A percentile compares a stretch with the other conserved stretches of the same genome.
Evolutionary conservation across 768 basidiomycete species (phyloP).

Genomic region (Pleurotus sapidus): DNA sequence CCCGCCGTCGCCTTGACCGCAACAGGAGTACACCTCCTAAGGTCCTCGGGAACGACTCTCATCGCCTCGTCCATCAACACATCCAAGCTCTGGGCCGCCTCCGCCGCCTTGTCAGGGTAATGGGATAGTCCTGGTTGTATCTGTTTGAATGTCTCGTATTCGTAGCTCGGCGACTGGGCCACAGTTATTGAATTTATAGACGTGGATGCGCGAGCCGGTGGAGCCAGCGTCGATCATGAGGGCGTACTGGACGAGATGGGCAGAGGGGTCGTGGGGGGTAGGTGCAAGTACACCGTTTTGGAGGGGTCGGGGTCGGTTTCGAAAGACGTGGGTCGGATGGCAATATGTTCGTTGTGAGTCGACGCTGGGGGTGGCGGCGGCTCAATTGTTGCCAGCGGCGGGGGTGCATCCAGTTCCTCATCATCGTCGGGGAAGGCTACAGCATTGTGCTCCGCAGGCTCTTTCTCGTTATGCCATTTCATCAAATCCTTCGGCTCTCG

Average conservation of each 20-base stretch:
- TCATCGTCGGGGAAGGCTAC: background rate
- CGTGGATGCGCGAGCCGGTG: conserved; percentile 94
- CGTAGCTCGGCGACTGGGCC: conserved; percentile 68
- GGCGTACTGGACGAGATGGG: conserved; percentile 82
- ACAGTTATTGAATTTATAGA: conserved; percentile 98
- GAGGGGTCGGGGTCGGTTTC: conserved; percentile 73
- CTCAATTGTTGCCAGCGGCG: background rate
- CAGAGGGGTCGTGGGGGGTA: conserved; percentile 42
- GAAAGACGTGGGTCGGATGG: conserved; percentile 49
- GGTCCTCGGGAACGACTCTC: conserved; percentile 63
- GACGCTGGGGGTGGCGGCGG: background rate
- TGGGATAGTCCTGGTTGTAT: conserved; percentile 76
- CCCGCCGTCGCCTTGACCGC: conserved; percentile 94
- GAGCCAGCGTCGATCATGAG: conserved; percentile 99
- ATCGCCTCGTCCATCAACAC: conserved; percentile 78
- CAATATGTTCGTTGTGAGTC: conserved; percentile 9
- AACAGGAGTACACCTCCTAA: conserved; percentile 79
- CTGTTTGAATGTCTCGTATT: conserved; percentile 91
- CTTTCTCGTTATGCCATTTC: background rate
- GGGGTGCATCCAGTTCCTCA: background rate
- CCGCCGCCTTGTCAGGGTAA: conserved; percentile 54
- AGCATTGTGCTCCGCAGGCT: background rate
- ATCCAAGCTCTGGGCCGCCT: conserved; percentile 79
- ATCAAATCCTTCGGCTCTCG: conserved; percentile 15
- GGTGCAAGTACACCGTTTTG: conserved; percentile 76